phyloP scores from a whole-genome alignment of 2,329 filamentous ascomycete species.

The Fusarium piperis region DNA sequence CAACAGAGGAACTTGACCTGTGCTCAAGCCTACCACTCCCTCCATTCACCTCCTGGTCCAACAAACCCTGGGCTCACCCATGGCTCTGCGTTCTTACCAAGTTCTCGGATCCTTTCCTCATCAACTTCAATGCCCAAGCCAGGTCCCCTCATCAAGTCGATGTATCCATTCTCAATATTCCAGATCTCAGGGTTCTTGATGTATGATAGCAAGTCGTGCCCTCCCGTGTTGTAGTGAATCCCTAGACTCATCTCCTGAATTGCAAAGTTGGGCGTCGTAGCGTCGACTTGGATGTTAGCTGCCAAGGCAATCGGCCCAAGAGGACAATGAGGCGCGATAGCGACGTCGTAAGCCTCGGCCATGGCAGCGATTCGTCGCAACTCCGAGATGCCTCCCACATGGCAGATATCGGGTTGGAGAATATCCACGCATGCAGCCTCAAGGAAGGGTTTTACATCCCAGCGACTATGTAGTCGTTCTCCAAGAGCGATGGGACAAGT shows the following conservation, averaged over 20 bases:
- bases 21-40: slow-evolving; percentile 2
- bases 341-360: slow-evolving; percentile 78
- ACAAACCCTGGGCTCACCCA: slow-evolving; percentile 59
- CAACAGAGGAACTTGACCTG: neutral
- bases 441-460: slow-evolving; percentile 78
- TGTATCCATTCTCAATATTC: slow-evolving; percentile 72
- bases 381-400: slow-evolving; percentile 79
- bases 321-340: slow-evolving; percentile 78
- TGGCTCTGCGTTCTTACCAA: slow-evolving; percentile 66
- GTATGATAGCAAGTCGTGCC: slow-evolving; percentile 73
- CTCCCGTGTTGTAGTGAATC: slow-evolving; percentile 80
- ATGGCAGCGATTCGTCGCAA: slow-evolving; percentile 74
- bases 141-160: slow-evolving; percentile 66
- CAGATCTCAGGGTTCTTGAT: slow-evolving; percentile 72
- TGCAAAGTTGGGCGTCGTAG: slow-evolving; percentile 69
- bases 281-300: slow-evolving; percentile 74
- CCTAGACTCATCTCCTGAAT: slow-evolving; percentile 84
- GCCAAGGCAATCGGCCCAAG: slow-evolving; percentile 78
- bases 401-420: slow-evolving; percentile 77
- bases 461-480: slow-evolving; percentile 75
- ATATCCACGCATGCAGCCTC: slow-evolving; percentile 75
- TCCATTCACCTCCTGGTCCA: slow-evolving; percentile 8
- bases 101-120: slow-evolving; percentile 71
- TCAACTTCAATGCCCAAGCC: slow-evolving; percentile 78
- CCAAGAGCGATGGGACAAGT: slow-evolving; percentile 76